These are phyloP conservation scores for Quambalaria eucalypti DNA, from an alignment of 1,284 basidiomycete species.

Conservation along the genomic window DNA sequence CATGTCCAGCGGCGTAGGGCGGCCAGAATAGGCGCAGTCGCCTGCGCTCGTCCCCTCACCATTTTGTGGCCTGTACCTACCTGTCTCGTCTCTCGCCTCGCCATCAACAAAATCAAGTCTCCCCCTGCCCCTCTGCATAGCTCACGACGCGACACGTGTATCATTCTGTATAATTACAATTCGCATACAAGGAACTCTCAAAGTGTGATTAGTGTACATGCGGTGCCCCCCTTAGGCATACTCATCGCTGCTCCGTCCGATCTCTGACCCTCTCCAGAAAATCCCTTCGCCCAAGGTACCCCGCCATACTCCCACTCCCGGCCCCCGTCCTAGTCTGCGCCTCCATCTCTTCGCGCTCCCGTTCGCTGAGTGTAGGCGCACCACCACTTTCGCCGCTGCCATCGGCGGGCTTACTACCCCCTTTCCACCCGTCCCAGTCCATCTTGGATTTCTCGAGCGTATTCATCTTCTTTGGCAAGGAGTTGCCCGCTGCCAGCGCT, in stretches of 20 bases:
- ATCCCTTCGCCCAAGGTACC: conserved; percentile 36
- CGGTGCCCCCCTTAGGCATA: no score
- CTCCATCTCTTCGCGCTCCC: conserved; percentile 40
- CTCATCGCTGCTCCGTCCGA: conserved; percentile 16
- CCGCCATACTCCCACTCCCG: conserved; percentile 40
- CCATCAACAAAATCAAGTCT: no score
- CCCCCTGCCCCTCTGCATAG: no score
- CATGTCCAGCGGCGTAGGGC: no score
- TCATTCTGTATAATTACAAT: no score
- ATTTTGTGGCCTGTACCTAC: no score
- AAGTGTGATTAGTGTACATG: no score
- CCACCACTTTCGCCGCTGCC: neutral
- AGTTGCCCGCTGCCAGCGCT: conserved; percentile 12
- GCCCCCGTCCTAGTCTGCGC: conserved; percentile 39
- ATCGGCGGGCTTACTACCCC: neutral
- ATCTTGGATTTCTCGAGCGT: conserved; percentile 44
- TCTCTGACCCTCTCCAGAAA: conserved; percentile 41
- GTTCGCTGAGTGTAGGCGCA: neutral
- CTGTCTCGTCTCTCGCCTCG: no score
- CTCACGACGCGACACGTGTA: no score
- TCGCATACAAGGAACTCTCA: no score
- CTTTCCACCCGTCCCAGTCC: conserved; percentile 35
- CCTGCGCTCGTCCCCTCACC: no score
- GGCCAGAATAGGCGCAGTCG: no score
- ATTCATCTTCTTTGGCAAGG: conserved; percentile 37